These are phyloP conservation scores for Eimeria zaria DNA, from an alignment of 169 alveolate species.

Conservation along the genomic window DNA sequence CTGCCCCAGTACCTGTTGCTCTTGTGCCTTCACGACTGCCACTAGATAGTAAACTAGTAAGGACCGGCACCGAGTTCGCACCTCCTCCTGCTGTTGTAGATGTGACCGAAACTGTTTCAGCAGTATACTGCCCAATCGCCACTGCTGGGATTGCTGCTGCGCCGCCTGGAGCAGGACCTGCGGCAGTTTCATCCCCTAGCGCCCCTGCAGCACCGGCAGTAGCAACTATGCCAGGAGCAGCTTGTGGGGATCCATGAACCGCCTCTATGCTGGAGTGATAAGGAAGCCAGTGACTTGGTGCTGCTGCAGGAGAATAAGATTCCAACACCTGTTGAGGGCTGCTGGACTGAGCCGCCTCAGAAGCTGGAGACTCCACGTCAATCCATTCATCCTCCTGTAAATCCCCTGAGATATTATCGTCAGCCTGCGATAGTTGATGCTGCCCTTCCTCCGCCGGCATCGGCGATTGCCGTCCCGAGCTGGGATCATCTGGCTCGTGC, in stretches of 20 bases:
- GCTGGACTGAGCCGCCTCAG: not conserved
- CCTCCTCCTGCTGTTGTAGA: not conserved
- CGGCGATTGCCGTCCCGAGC: not conserved
- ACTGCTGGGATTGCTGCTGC: not conserved
- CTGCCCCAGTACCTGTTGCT: not conserved
- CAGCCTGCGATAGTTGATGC: slow-evolving; percentile 11
- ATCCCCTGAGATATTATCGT: slow-evolving; percentile 19
- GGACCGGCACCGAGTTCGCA: not conserved
- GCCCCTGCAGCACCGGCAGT: not conserved
- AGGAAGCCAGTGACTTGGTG: not conserved
- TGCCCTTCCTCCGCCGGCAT: not conserved
- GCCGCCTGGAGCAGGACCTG: not conserved
- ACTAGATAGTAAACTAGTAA: not conserved
- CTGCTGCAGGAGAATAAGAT: not conserved
- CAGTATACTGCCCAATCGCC: not conserved
- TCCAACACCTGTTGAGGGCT: not conserved
- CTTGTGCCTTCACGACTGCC: not conserved
- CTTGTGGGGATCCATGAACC: not conserved
- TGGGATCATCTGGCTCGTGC: too few relatives aligned
- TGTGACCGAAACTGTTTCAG: not conserved
- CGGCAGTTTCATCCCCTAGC: not conserved
- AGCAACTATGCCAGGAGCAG: not conserved
- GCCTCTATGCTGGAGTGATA: not conserved
- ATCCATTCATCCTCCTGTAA: slow-evolving; percentile 64
- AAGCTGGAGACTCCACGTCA: not conserved